Conservation (phyloP, 2,329 filamentous ascomycete genomes). For the Penicillium brevicompactum region DNA sequence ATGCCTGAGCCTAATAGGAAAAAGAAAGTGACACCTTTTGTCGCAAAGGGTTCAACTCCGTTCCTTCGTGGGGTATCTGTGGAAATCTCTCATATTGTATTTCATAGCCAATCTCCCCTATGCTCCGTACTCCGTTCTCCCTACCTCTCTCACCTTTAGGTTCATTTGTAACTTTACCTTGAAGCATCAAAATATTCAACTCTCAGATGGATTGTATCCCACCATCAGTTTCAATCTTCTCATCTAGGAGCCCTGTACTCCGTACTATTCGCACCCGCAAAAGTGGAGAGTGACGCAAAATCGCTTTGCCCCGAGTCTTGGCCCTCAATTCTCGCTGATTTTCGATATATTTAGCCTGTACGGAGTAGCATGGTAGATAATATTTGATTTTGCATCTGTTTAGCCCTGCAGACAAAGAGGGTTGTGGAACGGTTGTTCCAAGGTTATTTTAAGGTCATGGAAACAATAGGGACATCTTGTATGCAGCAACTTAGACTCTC, state of each 20-base stretch:
- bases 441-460: no score
- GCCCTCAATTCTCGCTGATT: background rate
- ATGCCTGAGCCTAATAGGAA: no score
- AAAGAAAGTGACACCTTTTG: no score
- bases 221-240: background rate
- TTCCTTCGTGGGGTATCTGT: no score
- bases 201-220: background rate
- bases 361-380: no score
- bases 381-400: background rate
- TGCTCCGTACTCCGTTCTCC: no score
- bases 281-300: conserved; percentile 29
- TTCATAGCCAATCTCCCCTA: no score
- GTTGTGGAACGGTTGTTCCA: background rate
- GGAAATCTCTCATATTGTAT: no score
- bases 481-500: background rate
- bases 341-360: background rate
- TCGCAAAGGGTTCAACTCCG: no score
- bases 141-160: no score
- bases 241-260: conserved; percentile 6
- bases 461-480: background rate
- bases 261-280: conserved; percentile 13
- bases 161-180: no score
- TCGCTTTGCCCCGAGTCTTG: background rate
- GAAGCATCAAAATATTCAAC: background rate
- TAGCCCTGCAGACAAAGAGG: background rate